Evolutionary conservation across 805 yeast species (phyloP).

Genomic region (Starmerella floricola): DNA sequence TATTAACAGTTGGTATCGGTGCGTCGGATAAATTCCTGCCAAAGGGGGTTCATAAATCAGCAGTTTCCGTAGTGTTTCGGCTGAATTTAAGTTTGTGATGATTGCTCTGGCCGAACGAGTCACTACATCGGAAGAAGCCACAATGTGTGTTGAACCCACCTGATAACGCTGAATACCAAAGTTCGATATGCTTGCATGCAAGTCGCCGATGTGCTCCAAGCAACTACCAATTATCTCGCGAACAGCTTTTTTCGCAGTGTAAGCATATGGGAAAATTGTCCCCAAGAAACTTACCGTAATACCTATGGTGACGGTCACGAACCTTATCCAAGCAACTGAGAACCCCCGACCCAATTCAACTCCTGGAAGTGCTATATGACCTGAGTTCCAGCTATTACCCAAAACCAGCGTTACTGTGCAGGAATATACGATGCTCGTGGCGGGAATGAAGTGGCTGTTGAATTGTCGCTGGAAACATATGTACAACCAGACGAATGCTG

Average conservation of each 20-base stretch:
- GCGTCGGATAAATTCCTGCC: slow-evolving; percentile 28
- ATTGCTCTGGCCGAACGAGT: slow-evolving; percentile 17
- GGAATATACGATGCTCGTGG: slow-evolving; percentile 25
- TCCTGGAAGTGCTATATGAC: slow-evolving; percentile 16
- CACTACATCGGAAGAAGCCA: slow-evolving; percentile 21
- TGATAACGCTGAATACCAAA: slow-evolving; percentile 25
- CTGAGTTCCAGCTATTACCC: slow-evolving; percentile 28
- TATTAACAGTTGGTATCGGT: slow-evolving; percentile 25
- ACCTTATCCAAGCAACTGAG: slow-evolving; percentile 29
- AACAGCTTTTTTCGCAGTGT: slow-evolving; percentile 27
- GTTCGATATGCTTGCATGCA: slow-evolving; percentile 25
- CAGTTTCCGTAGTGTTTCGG: slow-evolving; percentile 17
- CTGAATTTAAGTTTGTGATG: slow-evolving; percentile 18
- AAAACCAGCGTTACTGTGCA: slow-evolving; percentile 25
- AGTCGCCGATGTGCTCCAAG: slow-evolving; percentile 23
- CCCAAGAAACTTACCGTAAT: slow-evolving; percentile 26
- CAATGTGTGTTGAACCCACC: slow-evolving; percentile 20
- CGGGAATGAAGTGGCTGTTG: slow-evolving; percentile 24
- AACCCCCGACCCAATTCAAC: slow-evolving; percentile 25
- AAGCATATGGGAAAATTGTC: slow-evolving; percentile 26
- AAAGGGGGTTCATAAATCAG: slow-evolving; percentile 29
- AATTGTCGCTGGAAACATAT: slow-evolving; percentile 27
- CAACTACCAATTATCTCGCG: slow-evolving; percentile 24
- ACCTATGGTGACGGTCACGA: slow-evolving; percentile 27
- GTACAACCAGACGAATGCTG: slow-evolving; percentile 22